Conservation (phyloP, 202 grass and related monocot genomes). For the Schoenoplectus triqueter region DNA sequence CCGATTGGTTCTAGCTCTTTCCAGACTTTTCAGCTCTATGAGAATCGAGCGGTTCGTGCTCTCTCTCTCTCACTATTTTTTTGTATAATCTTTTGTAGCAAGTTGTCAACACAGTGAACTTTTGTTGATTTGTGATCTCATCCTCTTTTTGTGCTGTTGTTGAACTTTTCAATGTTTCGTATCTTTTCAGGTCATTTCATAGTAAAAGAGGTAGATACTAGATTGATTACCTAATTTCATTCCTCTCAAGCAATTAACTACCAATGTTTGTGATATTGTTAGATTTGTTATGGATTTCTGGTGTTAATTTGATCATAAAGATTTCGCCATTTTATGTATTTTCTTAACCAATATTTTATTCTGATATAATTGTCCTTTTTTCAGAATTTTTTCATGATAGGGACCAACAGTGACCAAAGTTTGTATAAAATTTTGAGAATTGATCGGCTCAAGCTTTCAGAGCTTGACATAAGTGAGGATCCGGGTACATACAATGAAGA, state of each 20-base stretch:
- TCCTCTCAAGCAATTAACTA: background rate
- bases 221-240: background rate
- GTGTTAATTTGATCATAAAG: background rate
- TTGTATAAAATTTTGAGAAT: conserved; percentile 80
- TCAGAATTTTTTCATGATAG: conserved; percentile 82
- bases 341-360: background rate
- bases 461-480: conserved; percentile 78
- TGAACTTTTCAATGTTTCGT: background rate
- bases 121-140: conserved; percentile 30
- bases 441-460: conserved; percentile 59
- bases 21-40: conserved; percentile 71
- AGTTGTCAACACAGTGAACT: conserved; percentile 1
- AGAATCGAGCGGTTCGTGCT: conserved; percentile 66
- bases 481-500: conserved; percentile 61
- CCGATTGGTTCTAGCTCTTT: conserved; percentile 44
- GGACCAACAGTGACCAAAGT: conserved; percentile 65
- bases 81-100: conserved; percentile 10
- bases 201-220: background rate
- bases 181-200: background rate
- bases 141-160: background rate
- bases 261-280: background rate
- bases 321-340: conserved; percentile 4
- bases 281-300: background rate
- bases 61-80: conserved; percentile 30
- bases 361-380: conserved; percentile 30